These are phyloP conservation scores for Neonectria coccinea DNA, from an alignment of 2,329 filamentous ascomycete species.

Conservation along the genomic window DNA sequence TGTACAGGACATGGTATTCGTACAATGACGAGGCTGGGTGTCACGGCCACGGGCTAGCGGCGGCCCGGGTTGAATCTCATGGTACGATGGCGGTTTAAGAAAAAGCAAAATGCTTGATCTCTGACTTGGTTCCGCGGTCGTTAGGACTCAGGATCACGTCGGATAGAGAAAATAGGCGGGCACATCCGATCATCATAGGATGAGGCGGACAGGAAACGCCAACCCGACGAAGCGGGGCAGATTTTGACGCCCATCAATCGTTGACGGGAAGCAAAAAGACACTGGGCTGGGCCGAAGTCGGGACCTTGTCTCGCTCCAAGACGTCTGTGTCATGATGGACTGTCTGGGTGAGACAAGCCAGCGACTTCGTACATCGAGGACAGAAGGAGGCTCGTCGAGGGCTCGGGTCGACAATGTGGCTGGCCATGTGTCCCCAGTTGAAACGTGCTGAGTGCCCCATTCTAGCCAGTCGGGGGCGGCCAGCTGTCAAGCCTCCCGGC, in stretches of 20 bases:
- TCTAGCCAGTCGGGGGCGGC: constrained; percentile 48
- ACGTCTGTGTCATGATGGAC: constrained; percentile 31
- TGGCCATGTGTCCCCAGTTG: constrained; percentile 53
- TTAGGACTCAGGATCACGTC: constrained; percentile 16
- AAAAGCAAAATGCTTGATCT: constrained; percentile 36
- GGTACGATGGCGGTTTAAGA: constrained; percentile 38
- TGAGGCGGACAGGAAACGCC: constrained; percentile 22
- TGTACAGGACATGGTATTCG: not conserved
- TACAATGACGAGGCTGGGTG: constrained; percentile 23
- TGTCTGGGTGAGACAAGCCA: constrained; percentile 38
- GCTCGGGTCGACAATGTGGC: constrained; percentile 45
- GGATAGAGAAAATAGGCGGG: constrained; percentile 27
- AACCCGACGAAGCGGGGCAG: constrained; percentile 22
- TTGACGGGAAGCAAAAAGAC: constrained; percentile 17
- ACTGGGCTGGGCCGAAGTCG: constrained; percentile 32
- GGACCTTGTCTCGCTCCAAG: constrained; percentile 32
- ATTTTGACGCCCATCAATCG: constrained; percentile 5
- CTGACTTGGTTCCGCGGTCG: constrained; percentile 9
- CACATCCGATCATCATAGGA: constrained; percentile 35
- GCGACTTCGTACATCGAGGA: constrained; percentile 31
- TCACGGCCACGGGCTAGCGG: constrained; percentile 32
- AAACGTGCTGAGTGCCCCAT: constrained; percentile 49
- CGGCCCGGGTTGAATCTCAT: constrained; percentile 29
- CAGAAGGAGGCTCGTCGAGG: constrained; percentile 35
- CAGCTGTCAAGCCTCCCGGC: constrained; percentile 48